phyloP scores from a whole-genome alignment of 345 rosid genomes.

The Aquilaria malaccensis region DNA sequence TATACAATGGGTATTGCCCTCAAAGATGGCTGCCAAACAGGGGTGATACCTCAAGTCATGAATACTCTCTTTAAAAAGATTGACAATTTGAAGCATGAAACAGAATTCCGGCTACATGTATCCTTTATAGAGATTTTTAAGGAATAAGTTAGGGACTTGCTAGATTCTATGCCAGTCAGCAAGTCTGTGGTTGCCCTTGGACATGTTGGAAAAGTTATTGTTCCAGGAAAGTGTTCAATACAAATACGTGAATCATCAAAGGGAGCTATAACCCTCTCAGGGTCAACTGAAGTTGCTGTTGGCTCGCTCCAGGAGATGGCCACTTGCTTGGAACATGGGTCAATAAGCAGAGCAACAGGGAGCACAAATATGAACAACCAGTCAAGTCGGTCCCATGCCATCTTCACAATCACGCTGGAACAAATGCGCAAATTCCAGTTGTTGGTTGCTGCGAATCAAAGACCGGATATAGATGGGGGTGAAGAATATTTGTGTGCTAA shows the following conservation, averaged over 20 bases:
- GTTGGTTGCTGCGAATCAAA: neutral
- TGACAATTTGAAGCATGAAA: conserved; percentile 62
- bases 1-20: conserved; percentile 97
- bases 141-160: conserved; percentile 95
- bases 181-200: conserved; percentile 18
- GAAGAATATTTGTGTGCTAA: conserved; percentile 98
- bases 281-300: conserved; percentile 91
- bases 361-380: conserved; percentile 98
- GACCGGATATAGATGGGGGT: conserved; percentile 47
- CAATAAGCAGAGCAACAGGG: conserved; percentile 90
- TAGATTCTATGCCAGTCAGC: conserved; percentile 25
- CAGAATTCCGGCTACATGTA: conserved; percentile 82
- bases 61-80: conserved; percentile 74
- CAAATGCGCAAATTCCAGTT: conserved; percentile 76
- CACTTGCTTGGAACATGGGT: conserved; percentile 91
- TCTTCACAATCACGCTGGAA: conserved; percentile 94
- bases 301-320: conserved; percentile 83
- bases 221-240: conserved; percentile 86
- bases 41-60: conserved; percentile 90
- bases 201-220: conserved; percentile 44
- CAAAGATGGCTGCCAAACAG: conserved; percentile 71
- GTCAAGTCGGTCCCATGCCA: conserved; percentile 99
- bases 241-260: conserved; percentile 96
- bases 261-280: conserved; percentile 93
- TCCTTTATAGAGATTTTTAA: conserved; percentile 98